A percentile compares a stretch with the other conserved stretches of the same genome.
Conservation (phyloP, 495 filamentous ascomycete genomes). For the Elaphomyces granulatus region DNA sequence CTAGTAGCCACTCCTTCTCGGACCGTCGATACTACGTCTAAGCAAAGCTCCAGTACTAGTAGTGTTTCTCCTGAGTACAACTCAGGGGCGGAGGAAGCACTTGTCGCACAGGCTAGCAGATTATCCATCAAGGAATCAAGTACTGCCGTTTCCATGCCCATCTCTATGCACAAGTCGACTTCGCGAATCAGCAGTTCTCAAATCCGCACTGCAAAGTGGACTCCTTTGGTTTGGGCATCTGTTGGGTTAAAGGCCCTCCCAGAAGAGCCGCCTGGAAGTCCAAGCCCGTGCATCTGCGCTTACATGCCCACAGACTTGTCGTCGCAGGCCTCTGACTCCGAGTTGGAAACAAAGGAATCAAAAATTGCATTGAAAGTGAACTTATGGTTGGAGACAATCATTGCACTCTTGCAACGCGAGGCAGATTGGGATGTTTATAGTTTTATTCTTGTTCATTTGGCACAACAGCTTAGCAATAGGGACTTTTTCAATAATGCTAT, state of each 20-base stretch:
- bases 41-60: conserved; percentile 11
- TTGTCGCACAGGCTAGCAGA: conserved; percentile 1
- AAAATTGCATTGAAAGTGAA: conserved; percentile 41
- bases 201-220: conserved; percentile 28
- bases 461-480: conserved; percentile 77
- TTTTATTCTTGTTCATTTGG: conserved; percentile 75
- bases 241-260: conserved; percentile 35
- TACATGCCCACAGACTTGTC: conserved; percentile 13
- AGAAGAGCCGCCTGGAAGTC: conserved; percentile 32
- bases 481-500: conserved; percentile 62
- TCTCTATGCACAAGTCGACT: background rate
- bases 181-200: conserved; percentile 10
- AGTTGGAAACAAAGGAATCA: conserved; percentile 13
- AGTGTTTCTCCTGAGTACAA: conserved; percentile 5
- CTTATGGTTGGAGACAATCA: conserved; percentile 62
- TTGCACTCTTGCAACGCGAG: conserved; percentile 58
- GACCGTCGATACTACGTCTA: conserved; percentile 32
- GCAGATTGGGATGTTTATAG: conserved; percentile 91
- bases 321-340: conserved; percentile 6
- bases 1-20: conserved; percentile 59
- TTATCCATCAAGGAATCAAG: conserved; percentile 7
- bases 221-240: conserved; percentile 43
- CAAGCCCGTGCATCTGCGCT: conserved; percentile 33
- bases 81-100: conserved; percentile 5
- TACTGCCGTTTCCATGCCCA: conserved; percentile 7